Conservation (phyloP, 352 stramenopile genomes). For the Globisporangium viniferum region DNA sequence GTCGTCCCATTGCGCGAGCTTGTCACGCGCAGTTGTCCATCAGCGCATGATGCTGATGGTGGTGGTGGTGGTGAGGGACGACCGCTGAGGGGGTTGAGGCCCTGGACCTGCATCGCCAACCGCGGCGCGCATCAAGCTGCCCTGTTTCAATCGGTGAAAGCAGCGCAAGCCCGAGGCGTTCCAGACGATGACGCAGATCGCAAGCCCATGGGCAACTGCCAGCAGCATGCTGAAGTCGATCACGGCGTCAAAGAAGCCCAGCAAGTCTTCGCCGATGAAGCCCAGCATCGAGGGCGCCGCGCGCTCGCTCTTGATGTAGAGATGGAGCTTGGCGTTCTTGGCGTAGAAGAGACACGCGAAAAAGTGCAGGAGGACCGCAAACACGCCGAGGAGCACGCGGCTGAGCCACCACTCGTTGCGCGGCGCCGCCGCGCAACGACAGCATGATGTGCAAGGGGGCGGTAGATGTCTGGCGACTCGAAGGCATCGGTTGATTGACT, state of each 20-base stretch:
- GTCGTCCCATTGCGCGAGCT: neutral
- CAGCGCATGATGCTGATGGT: neutral
- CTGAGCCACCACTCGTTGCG: no score
- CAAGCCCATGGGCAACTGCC: neutral
- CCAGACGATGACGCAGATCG: neutral
- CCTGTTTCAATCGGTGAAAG: neutral
- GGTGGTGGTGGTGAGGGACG: neutral
- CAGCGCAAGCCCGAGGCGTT: neutral
- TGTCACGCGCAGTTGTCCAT: neutral
- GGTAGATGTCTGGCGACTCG: no score
- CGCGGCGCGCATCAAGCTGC: neutral
- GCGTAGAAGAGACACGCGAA: no score
- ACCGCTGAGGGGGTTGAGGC: neutral
- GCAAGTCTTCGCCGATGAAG: no score
- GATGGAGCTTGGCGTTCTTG: no score
- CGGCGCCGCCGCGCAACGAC: no score
- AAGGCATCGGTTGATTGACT: no score
- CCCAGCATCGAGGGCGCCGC: no score
- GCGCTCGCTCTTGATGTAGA: no score
- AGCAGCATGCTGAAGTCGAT: neutral
- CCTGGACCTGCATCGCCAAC: conserved; percentile 17
- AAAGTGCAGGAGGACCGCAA: no score
- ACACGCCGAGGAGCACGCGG: no score
- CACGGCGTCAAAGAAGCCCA: neutral
- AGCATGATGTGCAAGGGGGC: no score